Base-by-base conservation (phyloP, 768 basidiomycete species). In the Leccinellum luteum region DNA sequence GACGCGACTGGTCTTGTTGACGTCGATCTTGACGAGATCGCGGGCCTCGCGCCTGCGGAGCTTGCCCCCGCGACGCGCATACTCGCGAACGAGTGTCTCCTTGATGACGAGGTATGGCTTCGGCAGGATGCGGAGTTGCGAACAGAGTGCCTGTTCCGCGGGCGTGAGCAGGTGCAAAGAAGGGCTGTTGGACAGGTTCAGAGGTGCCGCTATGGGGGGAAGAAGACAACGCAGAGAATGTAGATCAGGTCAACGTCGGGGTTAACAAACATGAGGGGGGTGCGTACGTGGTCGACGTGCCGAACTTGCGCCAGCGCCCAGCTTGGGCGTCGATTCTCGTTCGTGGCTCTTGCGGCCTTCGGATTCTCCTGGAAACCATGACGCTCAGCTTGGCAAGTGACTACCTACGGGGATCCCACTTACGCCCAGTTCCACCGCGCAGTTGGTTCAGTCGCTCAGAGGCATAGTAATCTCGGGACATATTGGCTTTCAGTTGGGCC, bases 41-140 rank as follows among this genome's bases (percentile, higher is more conserved):
- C 91, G 83, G 12, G 94, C 93, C 71, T 97, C 94, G 53, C 94
- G 80, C 30, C 91, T 82, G 50, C 90, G 89, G 45, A 98, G 79
- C 69, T 91, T 90, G 12, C 95, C 95, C 21, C 90, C 89, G 54
- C 94, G 80, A 27, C 93, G 81, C 1, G 92, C 92, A 65, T 93
- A 97, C 76, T 98, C 96, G 31, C 94, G 85, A 30, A 99, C 87
- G 43, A 97, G 83, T 5, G 90, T 92, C 73, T 97, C 94, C 71
- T 99, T 99, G 75, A 98, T 91, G 59, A 90, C 85, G 52, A 99
- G 85, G 71, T 97, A 99, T 1, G 97, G 94, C 67, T 93, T 92
- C 1, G 97, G 96, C 19, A 97, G 80, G 57, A 99, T 94, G 6
- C 94, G 89, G 30, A 98, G 81, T 55, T 84, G 81, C 3, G 93